These are phyloP conservation scores for Musa schizocarpa DNA, from an alignment of 176 grass and related monocot genomes.

Conservation along the genomic window DNA sequence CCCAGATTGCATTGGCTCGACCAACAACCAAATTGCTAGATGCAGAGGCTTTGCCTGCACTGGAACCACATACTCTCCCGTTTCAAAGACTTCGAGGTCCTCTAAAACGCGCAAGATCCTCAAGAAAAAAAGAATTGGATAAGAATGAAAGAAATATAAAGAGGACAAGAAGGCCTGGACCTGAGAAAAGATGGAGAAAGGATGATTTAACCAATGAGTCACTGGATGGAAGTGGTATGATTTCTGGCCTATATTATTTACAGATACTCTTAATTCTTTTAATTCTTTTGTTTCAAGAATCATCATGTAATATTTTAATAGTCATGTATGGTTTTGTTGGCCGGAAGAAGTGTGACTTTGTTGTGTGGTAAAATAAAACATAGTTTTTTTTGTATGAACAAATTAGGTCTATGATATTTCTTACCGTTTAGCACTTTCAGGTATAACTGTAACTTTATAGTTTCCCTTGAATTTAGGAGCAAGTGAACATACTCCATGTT, in stretches of 20 bases:
- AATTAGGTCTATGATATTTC: too few species aligned
- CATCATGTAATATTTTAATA: background rate
- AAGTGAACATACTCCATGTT: too few species aligned
- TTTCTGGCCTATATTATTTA: slow-evolving; percentile 4
- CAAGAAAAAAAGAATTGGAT: slow-evolving; percentile 34
- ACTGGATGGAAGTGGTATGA: slow-evolving; percentile 9
- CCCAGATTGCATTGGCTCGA: slow-evolving; percentile 40
- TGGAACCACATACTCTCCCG: slow-evolving; percentile 71
- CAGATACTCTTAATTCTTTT: background rate
- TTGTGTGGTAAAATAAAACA: background rate
- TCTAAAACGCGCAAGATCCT: slow-evolving; percentile 40
- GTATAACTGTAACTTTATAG: too few species aligned
- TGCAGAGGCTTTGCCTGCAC: slow-evolving; percentile 46
- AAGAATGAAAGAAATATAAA: slow-evolving; percentile 43
- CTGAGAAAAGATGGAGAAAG: slow-evolving; percentile 78
- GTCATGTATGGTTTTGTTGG: background rate
- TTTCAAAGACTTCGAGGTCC: slow-evolving; percentile 66
- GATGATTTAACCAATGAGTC: slow-evolving; percentile 30
- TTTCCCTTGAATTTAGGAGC: too few species aligned
- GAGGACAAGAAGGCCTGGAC: slow-evolving; percentile 49
- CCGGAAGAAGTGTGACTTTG: background rate
- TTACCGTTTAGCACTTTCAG: too few species aligned
- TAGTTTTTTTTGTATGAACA: background rate
- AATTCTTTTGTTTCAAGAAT: background rate
- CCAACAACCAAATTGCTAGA: slow-evolving; percentile 81